Conservation (phyloP, 257 asterid genomes). For the Lithospermum erythrorhizon region DNA sequence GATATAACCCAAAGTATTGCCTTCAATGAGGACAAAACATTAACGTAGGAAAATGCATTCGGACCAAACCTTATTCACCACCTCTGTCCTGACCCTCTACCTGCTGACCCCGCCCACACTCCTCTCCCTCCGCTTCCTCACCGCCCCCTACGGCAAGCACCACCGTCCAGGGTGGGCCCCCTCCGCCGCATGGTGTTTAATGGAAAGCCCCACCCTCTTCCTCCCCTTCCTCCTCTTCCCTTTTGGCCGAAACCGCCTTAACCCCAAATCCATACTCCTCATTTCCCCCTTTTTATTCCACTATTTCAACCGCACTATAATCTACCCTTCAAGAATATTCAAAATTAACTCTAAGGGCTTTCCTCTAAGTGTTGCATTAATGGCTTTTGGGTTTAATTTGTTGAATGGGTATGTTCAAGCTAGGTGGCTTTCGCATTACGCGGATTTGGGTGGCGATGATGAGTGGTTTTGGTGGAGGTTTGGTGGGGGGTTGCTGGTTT, state of each 20-base stretch:
- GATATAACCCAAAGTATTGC: no score
- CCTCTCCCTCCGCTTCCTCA: slow-evolving; percentile 45
- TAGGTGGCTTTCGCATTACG: slow-evolving; percentile 52
- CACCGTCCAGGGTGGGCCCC: slow-evolving; percentile 59
- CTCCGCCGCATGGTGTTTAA: slow-evolving; percentile 50
- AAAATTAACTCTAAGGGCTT: slow-evolving; percentile 15
- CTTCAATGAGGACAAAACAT: no score
- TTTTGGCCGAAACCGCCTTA: slow-evolving; percentile 29
- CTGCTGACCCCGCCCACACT: slow-evolving; percentile 35
- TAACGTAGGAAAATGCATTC: slow-evolving; percentile 17
- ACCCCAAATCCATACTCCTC: slow-evolving; percentile 31
- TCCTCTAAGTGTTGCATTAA: slow-evolving; percentile 31
- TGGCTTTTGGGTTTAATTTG: slow-evolving; percentile 40
- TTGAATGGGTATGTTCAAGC: slow-evolving; percentile 43
- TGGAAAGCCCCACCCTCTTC: slow-evolving; percentile 71
- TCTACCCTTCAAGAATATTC: slow-evolving; percentile 36
- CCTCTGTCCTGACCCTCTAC: slow-evolving; percentile 25
- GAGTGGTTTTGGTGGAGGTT: slow-evolving; percentile 40
- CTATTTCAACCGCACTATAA: slow-evolving; percentile 50
- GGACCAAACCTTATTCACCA: slow-evolving; percentile 28
- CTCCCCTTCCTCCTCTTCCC: slow-evolving; percentile 56
- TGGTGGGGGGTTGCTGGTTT: slow-evolving; percentile 25
- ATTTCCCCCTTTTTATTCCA: slow-evolving; percentile 47
- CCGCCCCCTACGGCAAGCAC: slow-evolving; percentile 71
- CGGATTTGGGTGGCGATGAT: slow-evolving; percentile 22